Conservation (phyloP, 805 yeast species). For the Candida odintsovae region DNA sequence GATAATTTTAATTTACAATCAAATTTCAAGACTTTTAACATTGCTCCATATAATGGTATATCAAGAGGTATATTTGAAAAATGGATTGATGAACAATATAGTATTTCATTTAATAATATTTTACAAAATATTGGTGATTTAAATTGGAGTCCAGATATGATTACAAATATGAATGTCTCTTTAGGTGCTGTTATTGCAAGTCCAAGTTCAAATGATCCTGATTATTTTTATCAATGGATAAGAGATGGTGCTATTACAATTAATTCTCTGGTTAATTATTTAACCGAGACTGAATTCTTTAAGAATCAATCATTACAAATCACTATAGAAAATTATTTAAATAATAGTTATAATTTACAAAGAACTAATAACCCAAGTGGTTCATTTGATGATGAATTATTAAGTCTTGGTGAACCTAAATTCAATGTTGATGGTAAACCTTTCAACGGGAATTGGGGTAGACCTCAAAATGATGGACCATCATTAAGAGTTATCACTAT, state of each 20-base stretch:
- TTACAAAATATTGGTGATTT: conserved; percentile 45
- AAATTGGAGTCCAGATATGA: conserved; percentile 21
- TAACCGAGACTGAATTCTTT: conserved; percentile 36
- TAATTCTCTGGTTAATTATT: conserved; percentile 51
- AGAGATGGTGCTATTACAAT: conserved; percentile 85
- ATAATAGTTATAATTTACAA: conserved; percentile 55
- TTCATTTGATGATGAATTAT: conserved; percentile 34
- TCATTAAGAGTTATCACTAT: conserved; percentile 70
- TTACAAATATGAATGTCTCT: conserved; percentile 34
- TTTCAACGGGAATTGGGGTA: conserved; percentile 74
- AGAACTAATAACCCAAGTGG: conserved; percentile 69
- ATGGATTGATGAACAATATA: conserved; percentile 41
- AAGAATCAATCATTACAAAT: conserved; percentile 20
- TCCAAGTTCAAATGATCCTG: conserved; percentile 64
- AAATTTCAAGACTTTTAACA: conserved; percentile 12
- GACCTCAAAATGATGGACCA: conserved; percentile 96
- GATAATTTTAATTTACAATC: conserved; percentile 22
- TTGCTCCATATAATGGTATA: conserved; percentile 16
- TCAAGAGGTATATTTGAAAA: conserved; percentile 29
- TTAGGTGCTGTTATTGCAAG: conserved; percentile 80
- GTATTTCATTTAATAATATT: conserved; percentile 35
- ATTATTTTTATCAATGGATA: conserved; percentile 87
- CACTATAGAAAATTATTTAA: conserved; percentile 54
- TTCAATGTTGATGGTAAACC: conserved; percentile 61
- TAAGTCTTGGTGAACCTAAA: conserved; percentile 88